Evolutionary conservation across 192 early-diverging fungal species (phyloP), one percentile per base, ranked within the genome.

Genomic region (Linnemannia hyalina): DNA sequence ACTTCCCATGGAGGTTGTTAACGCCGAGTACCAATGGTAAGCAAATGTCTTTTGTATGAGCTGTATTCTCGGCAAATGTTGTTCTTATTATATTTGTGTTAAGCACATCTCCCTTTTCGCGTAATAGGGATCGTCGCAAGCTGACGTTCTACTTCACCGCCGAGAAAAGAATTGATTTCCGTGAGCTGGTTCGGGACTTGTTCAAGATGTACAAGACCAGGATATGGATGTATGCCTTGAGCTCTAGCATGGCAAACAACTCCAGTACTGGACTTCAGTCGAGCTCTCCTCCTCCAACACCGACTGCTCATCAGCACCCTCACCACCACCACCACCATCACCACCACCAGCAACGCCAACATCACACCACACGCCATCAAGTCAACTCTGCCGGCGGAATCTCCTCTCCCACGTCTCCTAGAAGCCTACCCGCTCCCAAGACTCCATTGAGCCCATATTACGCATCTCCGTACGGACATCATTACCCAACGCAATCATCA

Each of bases 21-120:
- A 99, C 81, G 98, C 98, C 20, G 98, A 99, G 91, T 99, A 97
- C 82, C 98, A 99, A 90, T 99, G 98, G 96, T 96, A 87, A 80
- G 86, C 74, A 13, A 7, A 29, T 76, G 41, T 6, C 54, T 26
- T 38, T 32, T 68, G 71, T 0, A 52, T 18, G 54, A 40, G 5
- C 49, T 22, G 15, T 1, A 49, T 52, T 52, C 49, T 52, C 18
- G 49, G 49, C 57, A 26, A 22, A 11, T 11, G 73, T 55, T 46
- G 44, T 46, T 44, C 10, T 46, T 46, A n/a, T 60, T 36, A 13
- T 23, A 13, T 7, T 55, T 10, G 6, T 71, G 22, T 16, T 55
- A 84, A 63, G 22, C 26, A 65, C 76, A 13, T 40, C 13, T n/a
- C 32, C 29, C 2, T 18, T 52, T 52, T 52, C 18, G 18, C 18